Evolutionary conservation across 2,329 filamentous ascomycete species (phyloP), one percentile per base, ranked within the genome.

Genomic region (Ophiocordyceps robertsii): DNA sequence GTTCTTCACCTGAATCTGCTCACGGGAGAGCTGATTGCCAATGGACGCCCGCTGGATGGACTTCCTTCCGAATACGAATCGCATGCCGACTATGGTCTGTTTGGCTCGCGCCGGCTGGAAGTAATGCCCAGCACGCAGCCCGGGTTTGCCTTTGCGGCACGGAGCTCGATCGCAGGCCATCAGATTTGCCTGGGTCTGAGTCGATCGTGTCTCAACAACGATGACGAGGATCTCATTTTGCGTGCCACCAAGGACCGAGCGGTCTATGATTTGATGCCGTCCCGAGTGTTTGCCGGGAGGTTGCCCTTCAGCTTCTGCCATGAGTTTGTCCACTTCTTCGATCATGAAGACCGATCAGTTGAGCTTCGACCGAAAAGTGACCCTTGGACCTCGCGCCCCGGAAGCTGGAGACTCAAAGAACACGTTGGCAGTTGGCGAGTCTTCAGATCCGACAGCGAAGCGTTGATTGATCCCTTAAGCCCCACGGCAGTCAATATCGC

Each of bases 11-110:
- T 68, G 47, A 73, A 75, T 46, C 39, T 75, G 0, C 47, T 80
- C 2, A 69, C 62, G 0, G 73, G 68, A 0, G 59, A 68, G 21
- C 55, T 81, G 0, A 59, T 77, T 0, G 63, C 79, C 1, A 62
- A 77, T 43, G 73, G 74, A 0, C 36, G 57, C 1, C 73, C 70
- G 0, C 48, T 77, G 0, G 53, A 62, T 4, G 62, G 67, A 2
- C 58, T 78, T 0, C 74, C 74, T 0, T 3, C 11, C 0, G 46
- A 63, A 0, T 78, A 73, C 39, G 58, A 66, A 30, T 8, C 13
- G 0, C 59, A 73, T 41, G 8, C 49, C 0, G 55, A 55, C 0
- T 78, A 72, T 46, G 11, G 12, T 0, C 48, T 51, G 0, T 76
- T 79, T 51, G 64, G 66, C 1, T 42, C 50, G 4, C 52, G 55